Percentiles rank a stretch among this genome's conserved stretches.
These are phyloP conservation scores for Fusarium sp. DNA, from an alignment of 2,329 filamentous ascomycete species.

Conservation along the genomic window DNA sequence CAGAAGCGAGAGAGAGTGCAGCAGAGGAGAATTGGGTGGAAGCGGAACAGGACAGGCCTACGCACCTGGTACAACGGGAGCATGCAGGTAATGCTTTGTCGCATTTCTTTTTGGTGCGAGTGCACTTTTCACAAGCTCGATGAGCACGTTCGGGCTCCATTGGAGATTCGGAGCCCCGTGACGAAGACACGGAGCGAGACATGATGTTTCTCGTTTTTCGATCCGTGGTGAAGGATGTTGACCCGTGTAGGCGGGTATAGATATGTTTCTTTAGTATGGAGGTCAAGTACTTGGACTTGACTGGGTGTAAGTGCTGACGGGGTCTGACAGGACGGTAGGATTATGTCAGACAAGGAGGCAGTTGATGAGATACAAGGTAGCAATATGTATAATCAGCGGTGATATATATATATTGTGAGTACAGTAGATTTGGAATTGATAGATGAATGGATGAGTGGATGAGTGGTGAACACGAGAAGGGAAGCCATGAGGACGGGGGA, in stretches of 20 bases:
- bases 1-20: neutral
- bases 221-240: constrained; percentile 31
- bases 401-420: neutral
- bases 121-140: constrained; percentile 53
- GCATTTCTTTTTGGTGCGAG: constrained; percentile 53
- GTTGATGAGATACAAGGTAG: neutral
- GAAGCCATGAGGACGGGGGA: constrained; percentile 25
- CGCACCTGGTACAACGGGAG: constrained; percentile 50
- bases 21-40: neutral
- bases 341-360: constrained; percentile 8
- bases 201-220: constrained; percentile 36
- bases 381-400: neutral
- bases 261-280: constrained; percentile 6
- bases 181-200: constrained; percentile 44
- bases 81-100: constrained; percentile 52
- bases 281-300: constrained; percentile 1
- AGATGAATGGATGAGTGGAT: neutral
- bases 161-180: constrained; percentile 46
- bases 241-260: constrained; percentile 14
- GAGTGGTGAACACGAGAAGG: neutral
- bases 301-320: constrained; percentile 17
- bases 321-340: neutral
- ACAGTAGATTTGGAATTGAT: constrained; percentile 6
- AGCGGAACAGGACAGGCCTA: neutral
- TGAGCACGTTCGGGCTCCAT: constrained; percentile 49